Evolutionary conservation across 179 eudicot species (phyloP), one percentile per base, ranked within the genome.

Genomic region (Pouteria campechiana): DNA sequence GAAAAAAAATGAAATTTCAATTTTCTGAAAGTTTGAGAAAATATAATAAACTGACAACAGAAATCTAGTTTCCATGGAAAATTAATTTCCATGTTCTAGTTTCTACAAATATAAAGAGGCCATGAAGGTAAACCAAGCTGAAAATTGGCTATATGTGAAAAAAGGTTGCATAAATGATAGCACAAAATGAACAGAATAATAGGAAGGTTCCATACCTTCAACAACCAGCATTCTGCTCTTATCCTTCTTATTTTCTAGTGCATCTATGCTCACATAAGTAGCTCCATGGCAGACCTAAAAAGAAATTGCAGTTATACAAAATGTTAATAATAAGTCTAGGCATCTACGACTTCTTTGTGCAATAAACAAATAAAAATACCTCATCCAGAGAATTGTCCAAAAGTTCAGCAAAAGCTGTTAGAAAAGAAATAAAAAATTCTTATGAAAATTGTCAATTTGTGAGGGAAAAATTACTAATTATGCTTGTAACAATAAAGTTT

Each of bases 301-400:
- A 32, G 25, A 49, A 34, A 30, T 20, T 25, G 18, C 36, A n/a
- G n/a, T n/a, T n/a, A n/a, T n/a, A n/a, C n/a, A n/a, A n/a, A n/a
- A n/a, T n/a, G n/a, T n/a, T n/a, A n/a, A n/a, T n/a, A n/a, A n/a
- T n/a, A n/a, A n/a, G n/a, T n/a, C n/a, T n/a, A n/a, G n/a, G n/a
- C n/a, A n/a, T n/a, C n/a, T n/a, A n/a, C n/a, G n/a, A n/a, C n/a
- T n/a, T n/a, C n/a, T n/a, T n/a, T n/a, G n/a, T n/a, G n/a, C 7
- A 7, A 45, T 17, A 45, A 37, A 16, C 17, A 21, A 18, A 13
- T 37, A 24, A 23, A 37, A 18, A 34, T 57, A 88, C 97, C 89
- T 89, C 97, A 60, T 89, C 97, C 65, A 89, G 52, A 22, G 97
- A 50, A 55, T 89, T 89, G 66, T 89, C 97, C 60, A 89, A 43